phyloP scores from a whole-genome alignment of 768 basidiomycete genomes.

The Boletus eberwhitei region DNA sequence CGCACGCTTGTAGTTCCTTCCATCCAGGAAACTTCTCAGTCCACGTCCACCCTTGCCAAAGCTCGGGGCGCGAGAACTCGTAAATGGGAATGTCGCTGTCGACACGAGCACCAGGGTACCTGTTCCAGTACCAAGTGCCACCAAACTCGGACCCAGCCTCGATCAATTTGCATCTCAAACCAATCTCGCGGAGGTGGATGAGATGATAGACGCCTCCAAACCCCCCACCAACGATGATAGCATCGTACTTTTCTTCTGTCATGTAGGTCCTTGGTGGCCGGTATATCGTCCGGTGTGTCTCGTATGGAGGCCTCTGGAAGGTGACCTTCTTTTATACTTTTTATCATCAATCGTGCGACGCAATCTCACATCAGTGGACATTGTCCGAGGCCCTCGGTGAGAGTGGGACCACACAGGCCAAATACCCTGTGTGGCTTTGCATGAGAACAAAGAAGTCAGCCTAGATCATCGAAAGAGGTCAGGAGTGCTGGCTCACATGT shows the following conservation, averaged over 20 bases:
- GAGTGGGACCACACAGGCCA: too few relatives aligned
- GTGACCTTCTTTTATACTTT: background rate
- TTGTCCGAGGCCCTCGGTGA: too few relatives aligned
- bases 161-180: constrained; percentile 5
- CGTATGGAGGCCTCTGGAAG: background rate
- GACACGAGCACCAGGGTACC: constrained; percentile 10
- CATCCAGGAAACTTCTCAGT: constrained; percentile 11
- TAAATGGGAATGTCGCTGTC: constrained; percentile 12
- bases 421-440: too few relatives aligned
- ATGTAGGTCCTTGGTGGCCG: background rate
- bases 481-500: too few relatives aligned
- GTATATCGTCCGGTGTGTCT: background rate
- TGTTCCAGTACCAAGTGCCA: constrained; percentile 17
- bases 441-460: too few relatives aligned
- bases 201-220: constrained; percentile 7
- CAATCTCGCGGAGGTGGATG: constrained; percentile 3
- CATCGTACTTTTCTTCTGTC: constrained; percentile 2
- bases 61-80: constrained; percentile 8
- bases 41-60: constrained; percentile 15
- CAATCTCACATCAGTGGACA: too few relatives aligned
- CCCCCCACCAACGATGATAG: constrained; percentile 7
- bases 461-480: too few relatives aligned
- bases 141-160: constrained; percentile 11
- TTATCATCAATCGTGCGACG: too few relatives aligned
- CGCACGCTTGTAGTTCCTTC: constrained; percentile 11